Evolutionary conservation across 208 protist genomes (phyloP), one percentile per base, ranked within the genome.

Genomic region (Trypanosoma theileri): DNA sequence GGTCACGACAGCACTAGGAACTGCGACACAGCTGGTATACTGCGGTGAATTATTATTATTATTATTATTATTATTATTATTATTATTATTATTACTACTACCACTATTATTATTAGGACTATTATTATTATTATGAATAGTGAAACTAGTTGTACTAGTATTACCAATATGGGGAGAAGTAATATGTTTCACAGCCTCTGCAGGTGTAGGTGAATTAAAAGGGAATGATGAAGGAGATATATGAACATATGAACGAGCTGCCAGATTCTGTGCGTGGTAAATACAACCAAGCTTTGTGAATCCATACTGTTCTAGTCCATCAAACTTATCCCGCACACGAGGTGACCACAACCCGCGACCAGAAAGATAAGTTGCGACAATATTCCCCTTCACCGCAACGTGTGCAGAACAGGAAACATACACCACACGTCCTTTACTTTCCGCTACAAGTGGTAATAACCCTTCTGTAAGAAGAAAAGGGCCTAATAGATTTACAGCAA

Each of bases 221-320:
- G 8, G 24, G 67, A 56, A 65, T 40, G 41, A 52, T 41, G 64
- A 14, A 35, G 31, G 72, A 16, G 61, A 40, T 40, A 52, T 63
- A 59, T 70, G 52, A 22, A 71, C 73, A 68, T 88, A 94, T 2
- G 86, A 82, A 31, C 86, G 75, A n/a, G 80, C 31, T 19, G 89
- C 89, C 40, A 92, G 78, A 50, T 92, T 80, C 74, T 92, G 86
- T 12, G 86, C 83, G 73, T 91, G 84, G 41, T 90, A 91, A 46
- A 92, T 92, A 59, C 84, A 89, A n/a, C 84, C 84, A 10, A 92
- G 84, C 75, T 94, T 92, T 52, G 89, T 91, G 64, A 94, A 86
- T 21, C 85, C 89, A 69, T 92, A 92, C 82, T 92, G 89, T 77
- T 94, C 86, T 10, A 91, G 62, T 8, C 79, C 85, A 54, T 94